These are phyloP conservation scores for Metschnikowia bowlesiae DNA, from an alignment of 805 yeast species.

Conservation along the genomic window DNA sequence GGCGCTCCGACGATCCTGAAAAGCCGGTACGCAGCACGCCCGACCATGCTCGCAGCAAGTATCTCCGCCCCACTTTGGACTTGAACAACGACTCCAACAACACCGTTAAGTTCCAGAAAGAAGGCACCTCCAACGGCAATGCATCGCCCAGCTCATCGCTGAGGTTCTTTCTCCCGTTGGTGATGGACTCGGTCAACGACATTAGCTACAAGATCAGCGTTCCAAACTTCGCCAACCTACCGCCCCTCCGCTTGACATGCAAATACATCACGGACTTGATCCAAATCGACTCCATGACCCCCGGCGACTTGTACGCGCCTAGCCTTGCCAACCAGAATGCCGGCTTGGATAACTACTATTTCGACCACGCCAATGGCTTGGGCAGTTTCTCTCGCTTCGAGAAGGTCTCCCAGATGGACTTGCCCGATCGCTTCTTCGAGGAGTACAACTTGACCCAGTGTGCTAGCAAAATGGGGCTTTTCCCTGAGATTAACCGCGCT, in stretches of 20 bases:
- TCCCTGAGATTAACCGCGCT: constrained; percentile 73
- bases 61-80: constrained; percentile 30
- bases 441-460: constrained; percentile 65
- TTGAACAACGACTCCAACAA: constrained; percentile 21
- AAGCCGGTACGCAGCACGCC: not conserved
- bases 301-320: constrained; percentile 49
- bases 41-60: constrained; percentile 14
- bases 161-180: constrained; percentile 32
- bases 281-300: constrained; percentile 56
- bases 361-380: constrained; percentile 41
- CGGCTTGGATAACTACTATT: constrained; percentile 61
- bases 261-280: constrained; percentile 58
- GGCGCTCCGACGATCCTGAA: constrained; percentile 5
- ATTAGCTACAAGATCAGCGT: constrained; percentile 42
- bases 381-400: constrained; percentile 72
- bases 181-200: constrained; percentile 33
- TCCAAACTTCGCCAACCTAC: constrained; percentile 47
- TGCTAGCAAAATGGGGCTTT: constrained; percentile 73
- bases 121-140: constrained; percentile 18
- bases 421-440: constrained; percentile 78
- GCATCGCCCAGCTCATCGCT: constrained; percentile 19
- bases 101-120: constrained; percentile 30
- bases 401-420: constrained; percentile 57
- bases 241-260: constrained; percentile 56
- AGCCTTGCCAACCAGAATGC: constrained; percentile 49